A percentile compares a stretch with the other conserved stretches of the same genome.
Evolutionary conservation across 1,284 basidiomycete species (phyloP).

Genomic region (Jaminaea rosea): DNA sequence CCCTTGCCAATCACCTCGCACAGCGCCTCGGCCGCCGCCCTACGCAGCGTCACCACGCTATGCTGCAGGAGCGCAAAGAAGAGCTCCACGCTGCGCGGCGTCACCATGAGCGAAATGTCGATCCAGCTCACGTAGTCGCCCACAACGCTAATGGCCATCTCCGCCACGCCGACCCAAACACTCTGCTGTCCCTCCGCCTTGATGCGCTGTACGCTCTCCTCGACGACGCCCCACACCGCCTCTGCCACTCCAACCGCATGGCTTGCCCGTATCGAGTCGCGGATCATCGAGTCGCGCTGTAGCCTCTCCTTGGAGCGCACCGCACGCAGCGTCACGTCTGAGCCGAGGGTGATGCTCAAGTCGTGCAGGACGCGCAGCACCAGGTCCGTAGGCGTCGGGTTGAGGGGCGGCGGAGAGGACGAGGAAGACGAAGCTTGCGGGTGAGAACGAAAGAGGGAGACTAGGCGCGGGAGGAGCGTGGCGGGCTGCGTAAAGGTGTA

Average conservation of each 20-base stretch:
- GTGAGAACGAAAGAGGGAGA: slow-evolving; percentile 47
- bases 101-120: slow-evolving; percentile 91
- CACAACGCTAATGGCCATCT: slow-evolving; percentile 80
- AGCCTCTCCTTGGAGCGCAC: slow-evolving; percentile 40
- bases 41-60: slow-evolving; percentile 52
- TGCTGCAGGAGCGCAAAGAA: slow-evolving; percentile 73
- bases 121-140: slow-evolving; percentile 96
- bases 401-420: slow-evolving; percentile 72
- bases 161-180: slow-evolving; percentile 65
- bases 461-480: slow-evolving; percentile 58
- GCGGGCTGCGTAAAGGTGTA: slow-evolving; percentile 74
- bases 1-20: slow-evolving; percentile 81
- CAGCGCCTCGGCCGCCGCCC: slow-evolving; percentile 71
- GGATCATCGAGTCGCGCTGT: slow-evolving; percentile 39
- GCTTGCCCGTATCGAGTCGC: slow-evolving; percentile 42
- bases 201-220: slow-evolving; percentile 54
- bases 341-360: slow-evolving; percentile 42
- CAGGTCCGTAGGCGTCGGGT: slow-evolving; percentile 72
- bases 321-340: slow-evolving; percentile 40
- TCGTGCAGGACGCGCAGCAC: slow-evolving; percentile 43
- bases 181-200: slow-evolving; percentile 49
- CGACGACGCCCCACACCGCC: slow-evolving; percentile 72
- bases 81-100: slow-evolving; percentile 74
- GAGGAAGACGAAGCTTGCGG: slow-evolving; percentile 72
- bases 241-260: slow-evolving; percentile 77